Percentiles rank a stretch among this genome's conserved stretches.
Evolutionary conservation across 768 basidiomycete species (phyloP).

Genomic region (Hirschioporus abietinus): DNA sequence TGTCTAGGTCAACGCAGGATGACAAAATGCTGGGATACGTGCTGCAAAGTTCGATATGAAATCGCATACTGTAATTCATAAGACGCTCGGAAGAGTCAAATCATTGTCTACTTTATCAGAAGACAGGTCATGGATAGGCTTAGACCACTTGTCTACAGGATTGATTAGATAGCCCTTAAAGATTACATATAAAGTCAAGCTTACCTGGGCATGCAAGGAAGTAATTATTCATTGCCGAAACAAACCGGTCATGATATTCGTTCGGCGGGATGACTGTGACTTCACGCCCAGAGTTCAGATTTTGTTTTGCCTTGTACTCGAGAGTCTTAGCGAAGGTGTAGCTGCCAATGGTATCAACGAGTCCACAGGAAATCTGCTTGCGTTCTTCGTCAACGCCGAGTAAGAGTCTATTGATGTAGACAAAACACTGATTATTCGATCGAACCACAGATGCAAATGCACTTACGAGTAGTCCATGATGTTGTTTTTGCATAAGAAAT

Average conservation of each 20-base stretch:
- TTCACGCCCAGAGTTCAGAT: conserved; percentile 62
- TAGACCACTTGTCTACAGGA: conserved; percentile 33
- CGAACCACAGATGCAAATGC: not conserved
- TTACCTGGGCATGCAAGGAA: conserved; percentile 73
- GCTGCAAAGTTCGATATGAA: not conserved
- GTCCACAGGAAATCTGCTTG: conserved; percentile 68
- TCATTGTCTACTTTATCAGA: conserved; percentile 23
- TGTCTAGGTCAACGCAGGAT: too few relatives aligned
- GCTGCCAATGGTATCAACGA: conserved; percentile 85
- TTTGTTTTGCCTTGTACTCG: conserved; percentile 82
- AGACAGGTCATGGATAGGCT: conserved; percentile 24
- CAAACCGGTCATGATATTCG: conserved; percentile 76
- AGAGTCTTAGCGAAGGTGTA: conserved; percentile 84
- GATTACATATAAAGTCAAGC: conserved; percentile 13
- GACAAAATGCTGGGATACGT: not conserved
- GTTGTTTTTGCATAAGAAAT: conserved; percentile 54
- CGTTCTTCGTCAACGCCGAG: conserved; percentile 64
- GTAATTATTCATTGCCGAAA: conserved; percentile 66
- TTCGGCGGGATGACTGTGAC: conserved; percentile 76
- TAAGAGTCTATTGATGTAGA: conserved; percentile 65
- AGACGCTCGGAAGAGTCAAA: conserved; percentile 26
- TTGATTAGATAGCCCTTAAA: not conserved
- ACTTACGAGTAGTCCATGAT: conserved; percentile 86
- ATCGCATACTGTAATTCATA: conserved; percentile 15
- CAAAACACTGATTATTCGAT: not conserved